Base-by-base conservation (phyloP, 2,329 filamentous ascomycete species). In the Nemania sp. region DNA sequence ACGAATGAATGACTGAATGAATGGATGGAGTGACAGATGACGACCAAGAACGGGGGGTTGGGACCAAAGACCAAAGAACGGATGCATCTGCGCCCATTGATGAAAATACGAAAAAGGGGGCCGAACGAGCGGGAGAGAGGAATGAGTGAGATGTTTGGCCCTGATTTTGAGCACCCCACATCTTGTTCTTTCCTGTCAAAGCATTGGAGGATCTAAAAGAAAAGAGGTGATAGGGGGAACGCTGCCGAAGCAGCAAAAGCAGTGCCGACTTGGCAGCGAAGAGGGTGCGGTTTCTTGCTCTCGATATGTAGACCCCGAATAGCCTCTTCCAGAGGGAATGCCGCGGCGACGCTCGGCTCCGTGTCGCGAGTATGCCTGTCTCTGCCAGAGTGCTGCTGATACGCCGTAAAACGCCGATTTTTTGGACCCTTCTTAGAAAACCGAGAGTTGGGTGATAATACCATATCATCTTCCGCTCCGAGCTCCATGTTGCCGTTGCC, bases 341-440 rank as follows among this genome's bases (percentile, higher is more conserved):
- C 7, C 12, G 39, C 18, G 3, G 59, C 29, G 20, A 43, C 20
- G 39, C 9, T 51, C 17, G 21, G 20, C 37, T 66, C 61, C 2
- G 61, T 64, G 40, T 68, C 63, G 17, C 43, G 57, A 17, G 56
- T 57, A 45, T 55, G 58, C 43, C 62, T 59, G 32, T 59, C 43
- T 56, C 60, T 62, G 29, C 46, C 6, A 12, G 54, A 60, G 53
- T 63, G 60, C 13, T 56, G 50, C 34, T 40, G 53, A 13, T 21
- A 20, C 34, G 17, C 32, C 17, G 18, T 5, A 34, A 13, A 15
- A 42, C 5, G 3, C 29, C 13, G 42, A 25, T 15, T 34, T 43
- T 40, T 20, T 11, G 17, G n/a, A n/a, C n/a, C n/a, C n/a, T 29
- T 18, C 17, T 52, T 20, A 17, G 29, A 15, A 39, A 25, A 11